Evolutionary conservation across 257 asterid species (phyloP), one percentile per base, ranked within the genome.

Genomic region (Handroanthus guayacan): DNA sequence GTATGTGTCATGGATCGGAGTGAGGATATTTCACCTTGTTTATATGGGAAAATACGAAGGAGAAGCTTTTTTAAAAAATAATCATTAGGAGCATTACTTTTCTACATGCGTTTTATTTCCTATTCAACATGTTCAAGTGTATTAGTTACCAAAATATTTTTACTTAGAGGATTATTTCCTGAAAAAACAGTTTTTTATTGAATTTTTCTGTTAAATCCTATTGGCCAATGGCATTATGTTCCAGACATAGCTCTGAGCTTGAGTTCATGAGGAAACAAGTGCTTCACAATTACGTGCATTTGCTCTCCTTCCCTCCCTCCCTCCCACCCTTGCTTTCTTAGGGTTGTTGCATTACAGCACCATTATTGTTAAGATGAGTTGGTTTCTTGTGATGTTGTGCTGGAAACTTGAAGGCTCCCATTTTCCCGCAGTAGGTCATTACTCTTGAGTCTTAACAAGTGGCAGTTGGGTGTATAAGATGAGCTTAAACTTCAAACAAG

Each of bases 381-480:
- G 31, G 31, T 25, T 25, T 25, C 31, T 44, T 11, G 25, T 17
- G 69, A 63, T 63, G 36, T 55, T 38, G 67, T 34, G 54, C 64
- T 77, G 10, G 68, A 62, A 69, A 51, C 69, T 38, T 14, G 48
- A 52, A 69, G 77, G 79, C 25, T 45, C 50, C 72, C 11, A 62
- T 34, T 61, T 63, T 78, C 48, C 62, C 45, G 10, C 47, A 54
- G 62, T 34, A 39, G 64, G 58, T 51, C 8, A 41, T 74, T 48
- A 64, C 25, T 20, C 14, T 11, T 25, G 31, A 25, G 31, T 43
- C 63, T 41, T 72, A 56, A 38, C 38, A 73, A 66, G 69, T 39
- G 41, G 57, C 68, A 48, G 5, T 51, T 70, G 18, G 36, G 41
- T 70, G 77, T 62, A 65, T 79, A 31, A 7, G 20, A 47, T 72